Base-by-base conservation (phyloP, 1,139 yeast genomes). In the Fermentozyma sake region DNA sequence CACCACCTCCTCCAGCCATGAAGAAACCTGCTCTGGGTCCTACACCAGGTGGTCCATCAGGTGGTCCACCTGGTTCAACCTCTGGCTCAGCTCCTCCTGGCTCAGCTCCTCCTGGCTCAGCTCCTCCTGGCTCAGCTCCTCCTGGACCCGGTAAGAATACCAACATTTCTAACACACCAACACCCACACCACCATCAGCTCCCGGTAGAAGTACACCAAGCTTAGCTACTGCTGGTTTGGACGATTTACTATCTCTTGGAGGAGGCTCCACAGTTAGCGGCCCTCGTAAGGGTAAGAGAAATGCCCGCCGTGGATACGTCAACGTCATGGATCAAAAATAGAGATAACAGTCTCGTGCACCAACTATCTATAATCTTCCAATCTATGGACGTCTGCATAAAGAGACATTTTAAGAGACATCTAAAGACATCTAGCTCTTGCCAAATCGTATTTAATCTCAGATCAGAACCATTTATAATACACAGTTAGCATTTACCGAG, bases 1-100 rank as follows among this genome's bases (percentile, higher is more conserved):
- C 91, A 2, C 85, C 94, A 2, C 93, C 94, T 2, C 91, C 93
- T 3, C 85, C 86, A 4, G 52, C 56, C 18, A 71, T 67, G 43
- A 68, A 67, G 41, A 66, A 58, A 39, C 28, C 27, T 15, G 23
- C 27, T 9, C 12, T 12, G 6, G 36, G 28, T 18, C 27, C 34
- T 6, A 50, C 58, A 18, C 50, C 63, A 7, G 34, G 50, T 4
- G 59, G 58, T 31, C 66, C 69, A 9, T 46, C 58, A 7, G 53
- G 49, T 5, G 50, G 62, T 5, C 28, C 40, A 10, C 34, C 33
- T 15, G 14, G 8, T 11, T 14, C 13, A 16, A 24, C 29, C n/a
- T n/a, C 33, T 3, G 27, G 30, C 12, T 8, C 1, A 14, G 34
- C 33, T 14, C 37, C 36, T 5, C 37, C 42, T 12, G 31, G 35